Base-by-base conservation (phyloP, 2,329 filamentous ascomycete genomes). In the Ophiobolus disseminans region DNA sequence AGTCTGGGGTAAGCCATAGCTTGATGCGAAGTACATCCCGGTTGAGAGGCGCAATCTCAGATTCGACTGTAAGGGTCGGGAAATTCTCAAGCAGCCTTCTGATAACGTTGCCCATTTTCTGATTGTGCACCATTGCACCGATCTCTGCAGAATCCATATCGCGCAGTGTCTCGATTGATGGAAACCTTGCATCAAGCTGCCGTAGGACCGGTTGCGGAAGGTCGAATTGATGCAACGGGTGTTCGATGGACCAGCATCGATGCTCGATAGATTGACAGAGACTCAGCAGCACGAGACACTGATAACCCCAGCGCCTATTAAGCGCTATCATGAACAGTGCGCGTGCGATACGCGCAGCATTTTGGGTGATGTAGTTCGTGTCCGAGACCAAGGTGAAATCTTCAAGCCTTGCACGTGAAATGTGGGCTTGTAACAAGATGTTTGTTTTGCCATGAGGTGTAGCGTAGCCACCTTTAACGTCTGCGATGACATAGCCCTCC, bases 221-320 rank as follows among this genome's bases (percentile, higher is more conserved):
- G 51, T 97, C 92, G 55, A 99, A 99, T 66, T 99, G 94, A 62
- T 93, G 89, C 39, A 99, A 86, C 0, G 94, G 94, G 69, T 99
- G 94, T 69, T 96, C 88, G 64, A 91, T 96, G 0, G 92, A 86
- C 94, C 94, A 99, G 9, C 96, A 87, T 49, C 91, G 87, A 75
- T 91, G 96, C 75, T 99, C 95, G 46, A 99, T 97, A 0, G 94
- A 96, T 75, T 97, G 97, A 73, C 92, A 95, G 56, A 99, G 80
- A 0, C 91, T 95, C 34, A 99, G 78, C 23, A 99, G 78, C 1
- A 97, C 91, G 30, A 95, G 80, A 59, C 95, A 99, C 72, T 97
- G 91, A 62, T 96, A 89, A 0, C 95, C 94, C 94, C 94, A 99
- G 59, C 91, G 85, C 50, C 94, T 83, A 72, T 97, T 97, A 41